Conservation (phyloP, 768 basidiomycete genomes). For the Mycena leptocephala region DNA sequence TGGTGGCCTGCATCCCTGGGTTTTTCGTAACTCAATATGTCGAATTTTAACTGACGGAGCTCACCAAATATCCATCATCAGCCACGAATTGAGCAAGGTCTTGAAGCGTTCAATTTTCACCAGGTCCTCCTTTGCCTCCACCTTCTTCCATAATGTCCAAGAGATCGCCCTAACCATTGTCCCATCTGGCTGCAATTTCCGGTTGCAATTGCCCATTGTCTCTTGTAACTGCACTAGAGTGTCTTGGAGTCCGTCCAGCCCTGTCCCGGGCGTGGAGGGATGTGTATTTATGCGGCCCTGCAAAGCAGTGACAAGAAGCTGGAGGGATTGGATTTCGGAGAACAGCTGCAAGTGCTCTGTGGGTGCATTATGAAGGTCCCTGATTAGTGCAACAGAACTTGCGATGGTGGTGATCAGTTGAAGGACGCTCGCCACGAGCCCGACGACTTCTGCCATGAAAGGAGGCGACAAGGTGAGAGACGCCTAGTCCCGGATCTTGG, state of each 20-base stretch:
- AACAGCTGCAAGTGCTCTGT: not conserved
- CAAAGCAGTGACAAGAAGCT: not conserved
- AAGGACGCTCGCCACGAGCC: not conserved
- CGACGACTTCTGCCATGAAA: not conserved
- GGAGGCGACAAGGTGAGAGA: too few relatives aligned
- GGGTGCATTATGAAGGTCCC: not conserved
- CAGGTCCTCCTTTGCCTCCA: not conserved
- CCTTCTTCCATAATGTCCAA: not conserved
- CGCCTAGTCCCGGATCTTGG: too few relatives aligned
- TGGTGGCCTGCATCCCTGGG: not conserved
- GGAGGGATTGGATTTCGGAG: not conserved
- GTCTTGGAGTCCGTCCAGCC: not conserved
- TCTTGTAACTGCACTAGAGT: not conserved
- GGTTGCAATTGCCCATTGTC: not conserved
- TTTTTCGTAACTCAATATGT: not conserved
- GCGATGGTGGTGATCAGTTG: not conserved
- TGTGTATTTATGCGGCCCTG: not conserved
- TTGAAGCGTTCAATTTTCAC: not conserved
- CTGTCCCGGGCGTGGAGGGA: not conserved
- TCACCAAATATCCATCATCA: not conserved
- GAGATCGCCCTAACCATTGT: not conserved
- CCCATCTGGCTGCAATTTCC: not conserved
- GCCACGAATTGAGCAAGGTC: not conserved
- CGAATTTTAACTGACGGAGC: not conserved
- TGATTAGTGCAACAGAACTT: not conserved